Conservation (phyloP, 148 eudicot species). For the Bassia scoparia region DNA sequence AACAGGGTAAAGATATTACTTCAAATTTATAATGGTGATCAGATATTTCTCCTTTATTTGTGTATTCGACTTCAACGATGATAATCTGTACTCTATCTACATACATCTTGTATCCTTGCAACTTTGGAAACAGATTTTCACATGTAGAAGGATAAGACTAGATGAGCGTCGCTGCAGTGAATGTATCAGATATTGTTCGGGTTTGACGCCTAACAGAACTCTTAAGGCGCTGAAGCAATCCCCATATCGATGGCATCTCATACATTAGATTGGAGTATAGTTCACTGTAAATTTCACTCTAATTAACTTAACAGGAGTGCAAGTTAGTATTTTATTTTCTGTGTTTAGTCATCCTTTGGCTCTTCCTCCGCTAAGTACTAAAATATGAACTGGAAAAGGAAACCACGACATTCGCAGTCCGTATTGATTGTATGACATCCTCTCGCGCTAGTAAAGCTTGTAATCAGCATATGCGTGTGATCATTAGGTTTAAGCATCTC, state of each 20-base stretch:
- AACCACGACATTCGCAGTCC: too few relatives aligned
- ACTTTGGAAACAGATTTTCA: constrained; percentile 79
- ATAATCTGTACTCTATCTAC: too few relatives aligned
- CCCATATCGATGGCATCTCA: constrained; percentile 85
- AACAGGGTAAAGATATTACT: constrained; percentile 47
- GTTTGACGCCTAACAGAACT: constrained; percentile 73
- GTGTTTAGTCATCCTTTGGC: too few relatives aligned
- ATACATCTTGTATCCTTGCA: constrained; percentile 20
- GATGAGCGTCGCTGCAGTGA: constrained; percentile 51
- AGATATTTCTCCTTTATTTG: background rate
- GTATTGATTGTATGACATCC: too few relatives aligned
- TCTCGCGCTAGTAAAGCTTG: too few relatives aligned
- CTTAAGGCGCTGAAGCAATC: constrained; percentile 77
- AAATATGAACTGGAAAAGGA: too few relatives aligned
- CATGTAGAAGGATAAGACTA: constrained; percentile 83
- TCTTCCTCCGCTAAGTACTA: too few relatives aligned
- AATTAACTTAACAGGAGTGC: background rate
- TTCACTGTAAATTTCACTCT: background rate
- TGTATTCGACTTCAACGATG: background rate
- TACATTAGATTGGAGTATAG: constrained; percentile 50
- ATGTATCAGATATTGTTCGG: constrained; percentile 67
- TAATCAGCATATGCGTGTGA: too few relatives aligned
- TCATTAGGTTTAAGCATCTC: too few relatives aligned
- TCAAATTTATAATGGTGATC: background rate
- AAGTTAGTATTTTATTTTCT: too few relatives aligned